Evolutionary conservation across 768 basidiomycete genomes (phyloP), one percentile per base, ranked within the genome.

Genomic region (Lactarius tabidus): DNA sequence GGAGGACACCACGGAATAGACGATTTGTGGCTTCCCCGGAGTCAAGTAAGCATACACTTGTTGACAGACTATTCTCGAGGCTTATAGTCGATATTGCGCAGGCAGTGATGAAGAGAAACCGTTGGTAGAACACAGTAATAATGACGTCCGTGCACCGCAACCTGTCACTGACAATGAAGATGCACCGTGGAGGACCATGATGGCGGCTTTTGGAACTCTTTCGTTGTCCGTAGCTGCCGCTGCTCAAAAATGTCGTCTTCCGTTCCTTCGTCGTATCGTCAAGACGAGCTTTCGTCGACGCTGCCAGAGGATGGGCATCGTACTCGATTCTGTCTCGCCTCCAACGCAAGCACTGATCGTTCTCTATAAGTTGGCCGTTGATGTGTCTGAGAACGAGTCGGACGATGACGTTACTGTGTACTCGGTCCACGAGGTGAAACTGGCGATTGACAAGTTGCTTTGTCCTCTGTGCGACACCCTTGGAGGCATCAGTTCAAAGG

Each of bases 381-480:
- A 70, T 20, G 58, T 57, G 18, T 41, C 59, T 31, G 63, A 66
- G 9, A 48, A 54, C 23, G 65, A 59, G 48, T 55, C n/a, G 39
- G 51, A 39, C 61, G 51, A 63, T 29, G 66, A 65, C 20, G 55
- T 62, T 60, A 53, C 67, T 3, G 69, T 70, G 28, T 64, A 65
- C 45, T 60, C 66, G 33, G 71, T 66, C 41, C 64, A 68, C 43
- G 55, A 67, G 14, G 72, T 74, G 57, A 70, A 68, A 57, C 74
- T 75, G 17, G 69, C 62, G 12, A 74, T 80, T 71, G 66, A 65
- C 23, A 68, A 73, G 2, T 84, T 81, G 78, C 45, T 73, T 45
- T 88, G 86, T 68, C 85, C 86, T 0, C 67, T 87, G n/a, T 88
- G 86, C 68, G 75, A 77, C 39, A 60, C 83, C 12, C 77, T 84